phyloP scores from a whole-genome alignment of 2,329 filamentous ascomycete species.

The Stemphylium beticola region DNA sequence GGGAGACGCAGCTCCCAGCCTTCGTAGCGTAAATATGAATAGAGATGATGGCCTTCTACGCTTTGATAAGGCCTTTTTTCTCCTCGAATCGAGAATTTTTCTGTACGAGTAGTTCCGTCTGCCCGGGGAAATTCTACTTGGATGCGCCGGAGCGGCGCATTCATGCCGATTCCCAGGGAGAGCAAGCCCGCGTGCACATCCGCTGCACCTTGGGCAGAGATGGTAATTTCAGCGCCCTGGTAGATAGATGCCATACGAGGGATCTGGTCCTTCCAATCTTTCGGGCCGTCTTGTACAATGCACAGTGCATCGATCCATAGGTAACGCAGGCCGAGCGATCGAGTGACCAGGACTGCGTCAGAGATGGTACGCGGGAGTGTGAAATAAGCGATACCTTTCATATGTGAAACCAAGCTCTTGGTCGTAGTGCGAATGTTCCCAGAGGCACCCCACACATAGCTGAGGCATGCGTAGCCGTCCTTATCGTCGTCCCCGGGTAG shows the following conservation, averaged over 20 bases:
- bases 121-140: not conserved
- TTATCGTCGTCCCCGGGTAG: not conserved
- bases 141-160: not conserved
- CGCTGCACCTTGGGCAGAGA: conserved; percentile 1
- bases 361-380: not conserved
- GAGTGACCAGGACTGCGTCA: not conserved
- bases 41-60: not conserved
- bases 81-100: not conserved
- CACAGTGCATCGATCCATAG: conserved; percentile 5
- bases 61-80: not conserved
- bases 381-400: not conserved
- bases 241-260: conserved; percentile 2
- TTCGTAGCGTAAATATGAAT: not conserved
- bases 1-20: not conserved
- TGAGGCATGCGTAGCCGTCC: conserved; percentile 4
- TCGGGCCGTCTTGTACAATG: not conserved
- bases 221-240: not conserved
- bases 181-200: conserved; percentile 1
- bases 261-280: conserved; percentile 2
- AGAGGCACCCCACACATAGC: conserved; percentile 1
- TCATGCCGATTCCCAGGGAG: not conserved
- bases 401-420: not conserved
- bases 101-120: not conserved
- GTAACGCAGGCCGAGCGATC: not conserved
- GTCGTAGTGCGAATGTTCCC: not conserved